Base-by-base conservation (phyloP, 192 early-diverging fungal genomes). In the Oehlia diaphana region DNA sequence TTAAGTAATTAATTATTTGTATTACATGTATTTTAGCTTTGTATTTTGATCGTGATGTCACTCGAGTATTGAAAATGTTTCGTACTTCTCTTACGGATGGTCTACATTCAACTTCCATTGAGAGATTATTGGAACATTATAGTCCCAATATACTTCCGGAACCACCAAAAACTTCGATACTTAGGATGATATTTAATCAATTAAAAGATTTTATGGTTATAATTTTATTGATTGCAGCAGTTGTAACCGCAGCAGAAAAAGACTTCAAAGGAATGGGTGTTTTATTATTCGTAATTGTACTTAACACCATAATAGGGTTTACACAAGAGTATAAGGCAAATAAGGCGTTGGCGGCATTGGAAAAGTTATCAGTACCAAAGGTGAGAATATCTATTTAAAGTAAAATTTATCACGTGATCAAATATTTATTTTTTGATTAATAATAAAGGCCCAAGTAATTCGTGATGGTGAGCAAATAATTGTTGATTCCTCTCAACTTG, bases 131-230 rank as follows among this genome's bases (percentile, higher is more conserved):
- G 31, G 91, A 87, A 47, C 93, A 94, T 76, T 98, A 99, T 84
- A 96, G 97, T 2, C 74, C 79, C 33, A 99, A 99, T 82, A 83
- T 89, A 80, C 88, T 99, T 42, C 96, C 96, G 9, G 84, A 90
- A 9, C 93, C 95, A 8, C 94, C 95, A 19, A 86, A 86, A 28
- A 88, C 92, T 2, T 87, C 84, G 6, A 76, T 84, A 12, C 83
- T 90, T 58, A 92, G 86, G 74, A 96, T 99, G 86, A 79, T 98
- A 9, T 93, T 93, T 90, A 87, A 87, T 31, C 97, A 99, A 84
- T 81, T 98, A 33, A 95, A 94, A 1, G 96, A 99, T 80, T 93
- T 97, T 81, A 99, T 99, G 95, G 93, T 99, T 44, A 70, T 99
- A 63, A 92, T 99, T 64, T 87, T 98, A 39, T 87, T 95, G 58